Conservation (phyloP, 495 filamentous ascomycete species). For the Penicillium alfredii region DNA sequence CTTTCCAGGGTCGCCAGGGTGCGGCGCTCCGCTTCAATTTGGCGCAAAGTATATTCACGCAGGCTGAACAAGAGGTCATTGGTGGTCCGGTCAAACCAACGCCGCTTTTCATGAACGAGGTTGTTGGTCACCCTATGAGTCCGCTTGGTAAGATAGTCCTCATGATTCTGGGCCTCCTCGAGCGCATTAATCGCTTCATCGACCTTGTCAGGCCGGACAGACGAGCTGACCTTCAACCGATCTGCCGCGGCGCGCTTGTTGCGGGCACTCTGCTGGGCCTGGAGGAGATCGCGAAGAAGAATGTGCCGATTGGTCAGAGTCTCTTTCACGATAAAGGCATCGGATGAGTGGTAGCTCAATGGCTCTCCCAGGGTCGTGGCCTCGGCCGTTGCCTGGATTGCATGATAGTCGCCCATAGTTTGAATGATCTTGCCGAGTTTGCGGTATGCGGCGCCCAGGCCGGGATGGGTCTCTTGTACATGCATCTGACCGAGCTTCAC, state of each 20-base stretch:
- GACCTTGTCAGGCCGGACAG: constrained; percentile 85
- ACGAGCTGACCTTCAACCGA: constrained; percentile 75
- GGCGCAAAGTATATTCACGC: constrained; percentile 85
- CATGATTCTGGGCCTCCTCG: constrained; percentile 76
- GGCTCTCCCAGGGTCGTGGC: constrained; percentile 93
- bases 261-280: constrained; percentile 75
- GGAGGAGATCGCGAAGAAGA: constrained; percentile 85
- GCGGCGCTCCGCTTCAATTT: constrained; percentile 93
- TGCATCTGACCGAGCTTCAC: constrained; percentile 79
- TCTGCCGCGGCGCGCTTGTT: constrained; percentile 79
- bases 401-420: constrained; percentile 87
- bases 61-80: constrained; percentile 72
- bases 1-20: constrained; percentile 87
- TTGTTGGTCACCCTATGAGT: constrained; percentile 83
- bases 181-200: constrained; percentile 89
- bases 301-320: constrained; percentile 98
- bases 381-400: constrained; percentile 95
- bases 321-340: constrained; percentile 98
- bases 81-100: constrained; percentile 85
- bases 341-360: constrained; percentile 88
- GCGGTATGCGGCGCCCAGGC: constrained; percentile 81
- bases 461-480: constrained; percentile 82
- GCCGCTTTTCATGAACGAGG: constrained; percentile 78
- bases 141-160: constrained; percentile 73
- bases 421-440: constrained; percentile 94